Conservation (phyloP, 192 early-diverging fungal species). For the Podila minutissima region DNA sequence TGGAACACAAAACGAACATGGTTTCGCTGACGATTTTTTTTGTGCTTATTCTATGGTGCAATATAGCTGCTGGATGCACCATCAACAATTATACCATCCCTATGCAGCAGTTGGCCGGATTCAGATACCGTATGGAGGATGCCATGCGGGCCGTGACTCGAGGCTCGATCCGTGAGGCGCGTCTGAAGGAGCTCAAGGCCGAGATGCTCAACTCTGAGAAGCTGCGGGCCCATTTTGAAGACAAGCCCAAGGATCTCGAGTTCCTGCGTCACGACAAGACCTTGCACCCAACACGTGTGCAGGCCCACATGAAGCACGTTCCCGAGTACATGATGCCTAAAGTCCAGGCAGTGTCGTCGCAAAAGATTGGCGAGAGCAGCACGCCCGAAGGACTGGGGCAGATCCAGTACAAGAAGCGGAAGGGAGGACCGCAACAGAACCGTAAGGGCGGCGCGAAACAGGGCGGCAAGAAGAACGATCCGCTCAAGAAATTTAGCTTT, state of each 20-base stretch:
- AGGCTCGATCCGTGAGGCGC: conserved; percentile 84
- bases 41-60: neutral
- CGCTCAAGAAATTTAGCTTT: conserved; percentile 46
- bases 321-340: conserved; percentile 95
- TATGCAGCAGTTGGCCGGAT: conserved; percentile 90
- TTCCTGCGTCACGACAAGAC: conserved; percentile 92
- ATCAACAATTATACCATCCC: conserved; percentile 89
- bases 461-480: conserved; percentile 51
- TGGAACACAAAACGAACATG: too few relatives aligned
- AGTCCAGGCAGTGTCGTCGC: conserved; percentile 54
- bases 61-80: conserved; percentile 42
- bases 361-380: conserved; percentile 39
- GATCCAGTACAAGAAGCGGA: conserved; percentile 45
- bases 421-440: conserved; percentile 14
- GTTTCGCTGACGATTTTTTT: neutral
- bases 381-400: conserved; percentile 24
- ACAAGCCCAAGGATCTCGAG: conserved; percentile 92
- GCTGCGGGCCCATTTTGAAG: conserved; percentile 93
- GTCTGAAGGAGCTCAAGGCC: conserved; percentile 93
- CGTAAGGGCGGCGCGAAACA: conserved; percentile 7
- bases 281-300: conserved; percentile 83
- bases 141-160: conserved; percentile 84
- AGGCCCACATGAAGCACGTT: conserved; percentile 92
- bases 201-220: conserved; percentile 97
- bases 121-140: conserved; percentile 89